Conservation (phyloP, 352 stramenopile species). For the Phytophthora crassamura region DNA sequence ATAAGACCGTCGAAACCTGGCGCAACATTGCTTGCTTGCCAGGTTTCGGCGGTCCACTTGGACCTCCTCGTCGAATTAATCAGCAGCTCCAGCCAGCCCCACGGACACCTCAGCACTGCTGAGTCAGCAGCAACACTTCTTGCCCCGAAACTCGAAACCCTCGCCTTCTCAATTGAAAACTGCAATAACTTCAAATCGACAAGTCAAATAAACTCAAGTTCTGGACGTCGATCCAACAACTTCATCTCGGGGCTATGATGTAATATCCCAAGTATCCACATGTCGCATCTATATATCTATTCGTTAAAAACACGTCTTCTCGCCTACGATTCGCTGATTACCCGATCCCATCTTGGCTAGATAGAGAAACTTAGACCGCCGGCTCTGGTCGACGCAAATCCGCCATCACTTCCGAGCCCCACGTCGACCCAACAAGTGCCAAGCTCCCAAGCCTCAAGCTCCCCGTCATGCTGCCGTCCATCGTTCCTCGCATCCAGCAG, state of each 20-base stretch:
- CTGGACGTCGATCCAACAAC: slow-evolving; percentile 1
- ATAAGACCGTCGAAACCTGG: too few relatives aligned
- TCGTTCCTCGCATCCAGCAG: slow-evolving; percentile 73
- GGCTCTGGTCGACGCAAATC: background rate
- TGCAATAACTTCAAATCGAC: too few relatives aligned
- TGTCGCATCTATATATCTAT: background rate
- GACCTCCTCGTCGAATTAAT: background rate
- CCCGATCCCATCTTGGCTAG: background rate
- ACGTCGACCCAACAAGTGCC: slow-evolving; percentile 1
- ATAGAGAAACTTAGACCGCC: slow-evolving; percentile 13
- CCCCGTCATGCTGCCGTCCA: slow-evolving; percentile 57
- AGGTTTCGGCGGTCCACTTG: slow-evolving; percentile 1
- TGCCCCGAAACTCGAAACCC: too few relatives aligned
- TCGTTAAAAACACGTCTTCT: background rate
- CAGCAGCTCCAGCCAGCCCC: too few relatives aligned
- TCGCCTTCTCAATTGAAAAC: too few relatives aligned
- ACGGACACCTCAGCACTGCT: background rate
- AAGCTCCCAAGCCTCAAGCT: background rate
- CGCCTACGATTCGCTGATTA: slow-evolving; percentile 8
- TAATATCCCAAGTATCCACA: slow-evolving; percentile 1
- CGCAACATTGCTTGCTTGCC: background rate
- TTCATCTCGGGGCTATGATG: slow-evolving; percentile 2
- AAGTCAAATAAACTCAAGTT: background rate
- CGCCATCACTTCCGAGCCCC: slow-evolving; percentile 8
- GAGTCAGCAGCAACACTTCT: background rate